Base-by-base conservation (phyloP, 352 stramenopile species). In the Globisporangium mamillatum region DNA sequence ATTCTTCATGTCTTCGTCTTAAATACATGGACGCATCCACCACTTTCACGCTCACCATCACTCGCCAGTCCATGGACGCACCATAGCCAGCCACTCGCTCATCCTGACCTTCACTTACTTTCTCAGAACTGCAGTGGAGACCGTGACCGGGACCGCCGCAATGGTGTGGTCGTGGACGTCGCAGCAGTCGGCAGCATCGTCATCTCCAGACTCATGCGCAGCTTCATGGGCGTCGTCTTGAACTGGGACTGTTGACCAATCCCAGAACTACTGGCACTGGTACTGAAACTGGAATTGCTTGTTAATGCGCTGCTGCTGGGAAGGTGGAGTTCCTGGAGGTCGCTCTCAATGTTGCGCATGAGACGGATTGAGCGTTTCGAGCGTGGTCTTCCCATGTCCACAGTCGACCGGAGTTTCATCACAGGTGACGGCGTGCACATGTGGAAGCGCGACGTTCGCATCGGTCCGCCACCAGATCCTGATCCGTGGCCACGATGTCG, bases 361-460 rank as follows among this genome's bases (percentile, higher is more conserved):
- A 78, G 72, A 16, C 74, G 71, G 3, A 81, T 77, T 24, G 81
- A 77, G 52, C 81, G 82, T 56, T 95, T 95, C 3, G 85, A 88
- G 38, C 79, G 70, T 32, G 88, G 88, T 2, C 77, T 78, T 2
- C 88, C 88, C 77, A 95, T 90, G 32, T 93, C 83, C 32, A 92
- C 85, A 7, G 77, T 92, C 69, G 74, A 90, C 46, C 90, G 89
- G 27, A 94, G 69, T 60, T 91, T 92, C 70, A 90, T 86, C 63
- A 92, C 83, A 0, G 88, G 88, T 32, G 88, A 95, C 63, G 88
- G 88, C 22, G 88, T 95, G 56, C 83, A 94, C 44, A 93, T 73
- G 52, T 76, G 84, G 50, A 91, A 91, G 18, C 76, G 74, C 53
- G 81, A 79, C 48, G 67, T 64, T 22, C 76, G 67, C 69, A 66